Conservation (phyloP, 2,329 filamentous ascomycete genomes). For the Pseudogymnoascus pannorum region DNA sequence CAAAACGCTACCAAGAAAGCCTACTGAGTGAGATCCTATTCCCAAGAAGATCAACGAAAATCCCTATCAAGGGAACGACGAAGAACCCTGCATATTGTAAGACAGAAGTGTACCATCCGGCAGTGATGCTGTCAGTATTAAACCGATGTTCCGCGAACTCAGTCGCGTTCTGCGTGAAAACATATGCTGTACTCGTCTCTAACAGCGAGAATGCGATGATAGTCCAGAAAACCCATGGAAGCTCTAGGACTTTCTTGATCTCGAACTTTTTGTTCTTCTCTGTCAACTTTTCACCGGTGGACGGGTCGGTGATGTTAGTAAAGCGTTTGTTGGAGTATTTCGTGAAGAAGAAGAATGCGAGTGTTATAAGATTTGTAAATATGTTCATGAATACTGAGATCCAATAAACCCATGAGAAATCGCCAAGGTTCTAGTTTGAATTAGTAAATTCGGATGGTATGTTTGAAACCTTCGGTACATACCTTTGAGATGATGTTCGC, state of each 20-base stretch:
- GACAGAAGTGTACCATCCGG: conserved; percentile 53
- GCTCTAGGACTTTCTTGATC: conserved; percentile 43
- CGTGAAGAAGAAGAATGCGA: conserved; percentile 49
- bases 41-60: conserved; percentile 50
- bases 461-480: background rate
- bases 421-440: conserved; percentile 39
- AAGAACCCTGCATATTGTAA: conserved; percentile 52
- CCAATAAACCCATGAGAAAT: conserved; percentile 59
- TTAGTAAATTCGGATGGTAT: background rate
- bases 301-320: conserved; percentile 41
- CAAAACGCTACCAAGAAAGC: conserved; percentile 11
- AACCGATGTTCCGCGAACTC: conserved; percentile 55
- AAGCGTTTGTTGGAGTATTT: conserved; percentile 43
- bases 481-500: conserved; percentile 50
- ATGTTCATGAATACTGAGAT: conserved; percentile 55
- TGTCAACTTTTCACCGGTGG: conserved; percentile 51
- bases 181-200: conserved; percentile 46
- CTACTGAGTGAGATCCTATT: conserved; percentile 41
- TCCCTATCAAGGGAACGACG: conserved; percentile 46
- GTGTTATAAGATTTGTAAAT: conserved; percentile 50
- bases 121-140: conserved; percentile 44
- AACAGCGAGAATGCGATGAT: conserved; percentile 49
- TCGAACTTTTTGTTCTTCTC: conserved; percentile 54
- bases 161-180: conserved; percentile 52
- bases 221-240: conserved; percentile 55